Conservation (phyloP, 225 moss, liverwort and hornwort species). For the Pleurozium schreberi region DNA sequence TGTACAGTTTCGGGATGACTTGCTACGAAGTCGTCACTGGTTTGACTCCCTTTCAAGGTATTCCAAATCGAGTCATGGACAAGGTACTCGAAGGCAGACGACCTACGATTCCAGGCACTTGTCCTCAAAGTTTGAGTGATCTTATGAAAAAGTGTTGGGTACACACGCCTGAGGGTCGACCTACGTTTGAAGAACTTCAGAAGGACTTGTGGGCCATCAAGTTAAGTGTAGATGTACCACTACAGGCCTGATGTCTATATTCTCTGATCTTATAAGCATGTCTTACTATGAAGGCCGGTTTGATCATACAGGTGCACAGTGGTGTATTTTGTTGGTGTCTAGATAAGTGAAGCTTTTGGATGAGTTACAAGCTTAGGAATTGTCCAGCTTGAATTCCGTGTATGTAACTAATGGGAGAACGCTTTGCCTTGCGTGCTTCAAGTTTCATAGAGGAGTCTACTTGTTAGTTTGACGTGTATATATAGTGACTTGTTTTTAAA, state of each 20-base stretch:
- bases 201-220: not conserved
- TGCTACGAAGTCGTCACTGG: not conserved
- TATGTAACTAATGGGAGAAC: too few species aligned
- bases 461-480: not conserved
- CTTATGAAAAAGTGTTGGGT: not conserved
- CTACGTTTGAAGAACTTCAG: not conserved
- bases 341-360: not conserved
- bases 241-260: too few species aligned
- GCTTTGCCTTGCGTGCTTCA: not conserved
- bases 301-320: too few species aligned
- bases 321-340: not conserved
- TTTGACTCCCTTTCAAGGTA: not conserved
- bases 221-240: not conserved
- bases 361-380: not conserved
- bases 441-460: not conserved
- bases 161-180: fast-evolving
- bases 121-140: not conserved
- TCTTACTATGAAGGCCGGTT: too few species aligned
- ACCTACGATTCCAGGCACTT: not conserved
- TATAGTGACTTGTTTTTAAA: not conserved
- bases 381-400: not conserved
- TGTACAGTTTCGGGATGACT: not conserved
- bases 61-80: not conserved
- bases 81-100: not conserved
- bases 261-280: too few species aligned